Conservation (phyloP, 371 early-diverging fungal species). For the Mortierella sp. region DNA sequence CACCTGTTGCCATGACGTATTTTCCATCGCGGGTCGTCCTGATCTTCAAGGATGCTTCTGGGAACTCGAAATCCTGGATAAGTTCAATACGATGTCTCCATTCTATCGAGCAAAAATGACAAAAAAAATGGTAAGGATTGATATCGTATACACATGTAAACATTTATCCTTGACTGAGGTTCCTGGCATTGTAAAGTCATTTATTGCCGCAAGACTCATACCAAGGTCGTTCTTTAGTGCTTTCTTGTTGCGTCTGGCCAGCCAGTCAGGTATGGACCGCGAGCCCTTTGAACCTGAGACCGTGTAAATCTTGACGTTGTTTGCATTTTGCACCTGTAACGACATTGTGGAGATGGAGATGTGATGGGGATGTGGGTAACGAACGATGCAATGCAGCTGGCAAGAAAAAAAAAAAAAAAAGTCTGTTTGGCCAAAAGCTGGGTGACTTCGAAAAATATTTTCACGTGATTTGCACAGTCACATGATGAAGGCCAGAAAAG, state of each 20-base stretch:
- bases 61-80: constrained; percentile 98
- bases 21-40: constrained; percentile 90
- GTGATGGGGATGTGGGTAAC: too few relatives aligned
- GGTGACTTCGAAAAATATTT: too few relatives aligned
- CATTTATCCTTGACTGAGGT: too few relatives aligned
- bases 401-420: too few relatives aligned
- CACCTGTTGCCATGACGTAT: constrained; percentile 92
- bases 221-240: constrained; percentile 90
- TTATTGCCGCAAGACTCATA: constrained; percentile 35
- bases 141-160: not conserved
- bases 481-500: too few relatives aligned
- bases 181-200: not conserved
- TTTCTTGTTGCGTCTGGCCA: constrained; percentile 85
- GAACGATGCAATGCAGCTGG: too few relatives aligned
- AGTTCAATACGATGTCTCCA: constrained; percentile 92
- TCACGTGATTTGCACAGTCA: too few relatives aligned
- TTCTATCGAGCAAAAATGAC: constrained; percentile 63
- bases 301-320: constrained; percentile 93
- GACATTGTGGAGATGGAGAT: constrained; percentile 71
- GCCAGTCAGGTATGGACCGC: constrained; percentile 95
- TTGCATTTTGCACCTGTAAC: constrained; percentile 81
- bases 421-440: too few relatives aligned
- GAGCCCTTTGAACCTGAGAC: constrained; percentile 87
- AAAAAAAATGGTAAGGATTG: not conserved
- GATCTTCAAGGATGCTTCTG: constrained; percentile 93